phyloP scores from a whole-genome alignment of 2,329 filamentous ascomycete species.

The Colletotrichum liaoningense region DNA sequence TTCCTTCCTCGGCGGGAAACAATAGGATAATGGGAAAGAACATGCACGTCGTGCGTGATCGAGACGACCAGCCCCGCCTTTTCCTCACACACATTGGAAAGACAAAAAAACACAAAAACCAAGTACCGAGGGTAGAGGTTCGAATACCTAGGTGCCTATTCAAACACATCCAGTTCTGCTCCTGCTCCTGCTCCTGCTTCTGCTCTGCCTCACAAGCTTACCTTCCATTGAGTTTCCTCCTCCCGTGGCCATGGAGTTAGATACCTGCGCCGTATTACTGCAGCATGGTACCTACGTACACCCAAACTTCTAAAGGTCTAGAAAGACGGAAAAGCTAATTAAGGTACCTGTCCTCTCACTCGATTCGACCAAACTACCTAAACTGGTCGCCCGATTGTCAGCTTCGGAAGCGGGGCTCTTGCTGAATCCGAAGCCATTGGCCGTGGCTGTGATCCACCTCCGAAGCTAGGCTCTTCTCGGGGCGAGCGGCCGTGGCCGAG shows the following conservation, averaged over 20 bases:
- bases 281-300: background rate
- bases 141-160: background rate
- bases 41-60: too few relatives aligned
- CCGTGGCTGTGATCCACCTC: background rate
- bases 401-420: background rate
- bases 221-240: background rate
- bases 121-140: background rate
- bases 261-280: background rate
- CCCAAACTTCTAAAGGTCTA: background rate
- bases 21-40: too few relatives aligned
- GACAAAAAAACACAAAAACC: too few relatives aligned
- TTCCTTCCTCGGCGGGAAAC: background rate
- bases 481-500: conserved; percentile 1
- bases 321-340: background rate
- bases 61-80: too few relatives aligned
- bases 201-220: background rate
- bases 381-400: background rate
- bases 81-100: too few relatives aligned
- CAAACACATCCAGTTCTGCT: background rate
- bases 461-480: conserved; percentile 18
- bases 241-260: background rate
- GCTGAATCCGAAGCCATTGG: background rate
- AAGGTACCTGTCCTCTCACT: background rate
- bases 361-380: background rate
- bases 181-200: background rate